Evolutionary conservation across 129 eudicot genomes (phyloP).

Genomic region (Heracleum sosnowskyi): DNA sequence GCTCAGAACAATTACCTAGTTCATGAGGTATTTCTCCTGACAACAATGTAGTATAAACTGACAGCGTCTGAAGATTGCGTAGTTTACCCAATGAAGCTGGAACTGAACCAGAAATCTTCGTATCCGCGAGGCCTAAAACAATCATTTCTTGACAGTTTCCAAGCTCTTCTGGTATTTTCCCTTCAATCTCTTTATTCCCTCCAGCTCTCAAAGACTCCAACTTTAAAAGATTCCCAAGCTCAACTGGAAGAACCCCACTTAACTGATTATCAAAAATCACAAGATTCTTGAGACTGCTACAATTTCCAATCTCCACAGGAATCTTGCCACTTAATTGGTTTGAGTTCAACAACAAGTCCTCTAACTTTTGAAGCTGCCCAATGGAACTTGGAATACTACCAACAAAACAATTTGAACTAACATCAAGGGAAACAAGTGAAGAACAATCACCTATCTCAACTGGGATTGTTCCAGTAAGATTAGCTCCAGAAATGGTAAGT

Average conservation of each 20-base stretch:
- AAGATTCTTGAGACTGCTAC: slow-evolving; percentile 40
- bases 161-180: slow-evolving; percentile 50
- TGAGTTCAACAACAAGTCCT: slow-evolving; percentile 57
- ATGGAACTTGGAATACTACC: slow-evolving; percentile 53
- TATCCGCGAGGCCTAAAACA: slow-evolving; percentile 75
- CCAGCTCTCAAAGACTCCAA: slow-evolving; percentile 57
- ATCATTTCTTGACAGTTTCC: slow-evolving; percentile 47
- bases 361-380: slow-evolving; percentile 40
- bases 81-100: slow-evolving; percentile 56
- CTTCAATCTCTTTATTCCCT: slow-evolving; percentile 62
- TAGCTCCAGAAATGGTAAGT: slow-evolving; percentile 47
- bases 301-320: slow-evolving; percentile 47
- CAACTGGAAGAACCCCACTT: slow-evolving; percentile 51
- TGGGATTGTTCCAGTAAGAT: slow-evolving; percentile 70
- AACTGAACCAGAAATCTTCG: slow-evolving; percentile 57
- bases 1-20: slow-evolving; percentile 70
- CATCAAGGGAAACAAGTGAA: slow-evolving; percentile 44
- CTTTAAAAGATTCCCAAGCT: slow-evolving; percentile 44
- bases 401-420: slow-evolving; percentile 56
- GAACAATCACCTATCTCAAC: slow-evolving; percentile 40
- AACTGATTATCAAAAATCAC: slow-evolving; percentile 55
- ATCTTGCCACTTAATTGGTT: slow-evolving; percentile 55
- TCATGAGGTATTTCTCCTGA: slow-evolving; percentile 76
- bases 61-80: slow-evolving; percentile 51
- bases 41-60: slow-evolving; percentile 64